These are phyloP conservation scores for Trametes cinnabarina DNA, from an alignment of 768 basidiomycete genomes.

Conservation along the genomic window DNA sequence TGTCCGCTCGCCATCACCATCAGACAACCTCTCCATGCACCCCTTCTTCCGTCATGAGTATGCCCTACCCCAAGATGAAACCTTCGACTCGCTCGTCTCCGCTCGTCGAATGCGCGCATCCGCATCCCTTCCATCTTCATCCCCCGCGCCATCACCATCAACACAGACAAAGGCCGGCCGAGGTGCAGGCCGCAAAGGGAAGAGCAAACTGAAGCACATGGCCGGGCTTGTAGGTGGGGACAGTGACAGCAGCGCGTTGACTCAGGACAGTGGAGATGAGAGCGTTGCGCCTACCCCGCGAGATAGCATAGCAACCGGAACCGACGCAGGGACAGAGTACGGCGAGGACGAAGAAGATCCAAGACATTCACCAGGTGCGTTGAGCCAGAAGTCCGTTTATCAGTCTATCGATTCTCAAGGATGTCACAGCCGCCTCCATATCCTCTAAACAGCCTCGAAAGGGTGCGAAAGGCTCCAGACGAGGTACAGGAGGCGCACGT, in stretches of 20 bases:
- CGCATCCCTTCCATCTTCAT: conserved; percentile 62
- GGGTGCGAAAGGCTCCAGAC: conserved; percentile 30
- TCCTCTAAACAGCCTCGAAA: conserved; percentile 26
- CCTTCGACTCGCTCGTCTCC: conserved; percentile 57
- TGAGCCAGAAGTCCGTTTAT: neutral
- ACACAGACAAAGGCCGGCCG: conserved; percentile 31
- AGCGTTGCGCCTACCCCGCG: conserved; percentile 55
- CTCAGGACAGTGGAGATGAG: conserved; percentile 81
- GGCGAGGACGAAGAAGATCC: conserved; percentile 67
- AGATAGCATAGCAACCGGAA: conserved; percentile 68
- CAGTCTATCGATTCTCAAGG: neutral
- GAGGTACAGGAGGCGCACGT: conserved; percentile 30
- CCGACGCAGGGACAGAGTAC: conserved; percentile 68
- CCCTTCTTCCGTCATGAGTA: conserved; percentile 77
- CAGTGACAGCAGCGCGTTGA: conserved; percentile 81
- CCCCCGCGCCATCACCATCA: conserved; percentile 44
- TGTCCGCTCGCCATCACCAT: conserved; percentile 65
- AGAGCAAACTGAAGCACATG: conserved; percentile 47
- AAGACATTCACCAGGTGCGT: conserved; percentile 58
- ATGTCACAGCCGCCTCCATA: conserved; percentile 8
- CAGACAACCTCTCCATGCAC: conserved; percentile 64
- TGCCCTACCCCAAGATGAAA: conserved; percentile 55
- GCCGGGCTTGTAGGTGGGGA: conserved; percentile 79
- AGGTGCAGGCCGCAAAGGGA: conserved; percentile 47
- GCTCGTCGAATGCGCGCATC: conserved; percentile 63